Base-by-base conservation (phyloP, 306 rosid species). In the Clitoria ternatea region DNA sequence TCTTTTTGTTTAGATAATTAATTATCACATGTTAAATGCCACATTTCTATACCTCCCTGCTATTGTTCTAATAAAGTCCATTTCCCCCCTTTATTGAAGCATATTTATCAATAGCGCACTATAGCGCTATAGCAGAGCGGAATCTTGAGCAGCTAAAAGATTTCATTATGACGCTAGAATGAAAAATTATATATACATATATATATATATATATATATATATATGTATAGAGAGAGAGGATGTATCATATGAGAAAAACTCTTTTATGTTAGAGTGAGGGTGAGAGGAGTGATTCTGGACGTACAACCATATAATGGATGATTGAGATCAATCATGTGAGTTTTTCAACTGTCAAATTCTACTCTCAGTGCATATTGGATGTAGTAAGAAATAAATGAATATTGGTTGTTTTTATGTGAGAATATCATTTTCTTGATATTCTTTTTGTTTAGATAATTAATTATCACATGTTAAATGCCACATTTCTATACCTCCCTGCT, bases 341-440 rank as follows among this genome's bases (percentile, higher is more conserved):
- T 29, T 40, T 76, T 75, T 32, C 39, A 12, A 29, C 60, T 59
- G 36, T 44, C 22, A 7, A 62, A 69, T 69, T 69, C 33, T 44
- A 24, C 57, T 43, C 76, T 79, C 66, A 4, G 6, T 29, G 17
- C 18, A 60, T 26, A 47, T 66, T 8, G 1, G 22, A 44, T 44
- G 24, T 63, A 56, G 49, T 13, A 35, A 17, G 15, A 23, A 50
- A 36, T 24, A 62, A 42, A 42, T 42, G 67, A 37, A 52, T 32
- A 44, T 52, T 62, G 29, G 37, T 2, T 48, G 6, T 26, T 76
- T 33, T 61, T 32, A 33, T 53, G 10, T 7, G 10, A 33, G 27
- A 7, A 44, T 72, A 32, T 45, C 11, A 17, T 56, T 19, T 54
- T 53, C 43, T 39, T 17, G 5, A 45, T 53, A 43, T 54, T 70